phyloP scores from a whole-genome alignment of 768 basidiomycete genomes.

The Termitomyces sp. region DNA sequence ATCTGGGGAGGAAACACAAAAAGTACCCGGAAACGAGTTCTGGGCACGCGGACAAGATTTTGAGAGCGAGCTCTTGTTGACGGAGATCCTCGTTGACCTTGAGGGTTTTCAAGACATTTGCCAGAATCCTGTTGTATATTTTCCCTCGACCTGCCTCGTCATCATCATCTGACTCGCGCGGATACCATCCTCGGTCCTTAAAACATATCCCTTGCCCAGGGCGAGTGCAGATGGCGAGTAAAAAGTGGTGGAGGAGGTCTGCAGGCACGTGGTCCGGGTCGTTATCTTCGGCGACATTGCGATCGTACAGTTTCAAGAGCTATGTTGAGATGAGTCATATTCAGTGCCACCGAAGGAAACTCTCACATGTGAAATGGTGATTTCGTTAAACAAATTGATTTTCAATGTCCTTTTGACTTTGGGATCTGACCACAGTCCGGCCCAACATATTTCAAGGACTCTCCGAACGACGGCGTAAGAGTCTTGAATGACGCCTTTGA shows the following conservation, averaged over 20 bases:
- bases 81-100: conserved; percentile 87
- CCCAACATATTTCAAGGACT: conserved; percentile 72
- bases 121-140: conserved; percentile 80
- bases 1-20: neutral
- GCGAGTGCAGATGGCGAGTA: conserved; percentile 76
- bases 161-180: conserved; percentile 49
- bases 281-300: conserved; percentile 40
- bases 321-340: conserved; percentile 19
- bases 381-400: conserved; percentile 65
- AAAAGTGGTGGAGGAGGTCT: conserved; percentile 81
- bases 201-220: conserved; percentile 87
- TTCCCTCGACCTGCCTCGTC: conserved; percentile 39
- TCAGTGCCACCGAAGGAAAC: neutral
- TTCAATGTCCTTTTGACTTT: conserved; percentile 71
- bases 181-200: conserved; percentile 88
- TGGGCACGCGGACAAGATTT: conserved; percentile 77
- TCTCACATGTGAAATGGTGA: conserved; percentile 56
- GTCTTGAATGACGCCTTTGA: conserved; percentile 69
- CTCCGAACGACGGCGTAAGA: conserved; percentile 53
- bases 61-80: conserved; percentile 80
- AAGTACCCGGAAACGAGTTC: conserved; percentile 78
- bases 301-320: conserved; percentile 74
- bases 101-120: conserved; percentile 64
- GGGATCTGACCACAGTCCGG: conserved; percentile 68
- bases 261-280: conserved; percentile 58